Conservation (phyloP, 208 protist genomes). For the Trypanosoma brucei region DNA sequence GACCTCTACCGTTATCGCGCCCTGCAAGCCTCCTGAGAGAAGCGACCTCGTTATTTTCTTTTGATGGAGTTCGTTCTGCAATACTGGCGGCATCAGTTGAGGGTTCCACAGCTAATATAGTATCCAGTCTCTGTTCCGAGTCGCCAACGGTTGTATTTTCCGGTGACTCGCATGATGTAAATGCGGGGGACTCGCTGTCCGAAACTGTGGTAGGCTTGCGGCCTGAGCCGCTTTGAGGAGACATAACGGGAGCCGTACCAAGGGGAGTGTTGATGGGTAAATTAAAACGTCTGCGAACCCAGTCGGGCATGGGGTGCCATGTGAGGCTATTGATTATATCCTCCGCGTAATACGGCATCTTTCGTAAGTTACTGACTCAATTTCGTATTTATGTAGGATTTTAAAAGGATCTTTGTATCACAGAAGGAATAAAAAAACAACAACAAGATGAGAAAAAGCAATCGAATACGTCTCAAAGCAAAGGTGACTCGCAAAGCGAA, state of each 20-base stretch:
- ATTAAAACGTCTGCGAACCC: constrained; percentile 2
- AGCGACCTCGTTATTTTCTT: constrained; percentile 9
- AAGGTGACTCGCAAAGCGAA: no score
- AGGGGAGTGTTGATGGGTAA: neutral
- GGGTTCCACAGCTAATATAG: neutral
- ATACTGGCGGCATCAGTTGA: neutral
- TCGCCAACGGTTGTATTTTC: neutral
- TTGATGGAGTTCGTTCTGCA: neutral
- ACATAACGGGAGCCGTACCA: neutral
- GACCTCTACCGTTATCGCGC: constrained; percentile 1
- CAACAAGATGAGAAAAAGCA: no score
- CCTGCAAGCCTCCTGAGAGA: no score
- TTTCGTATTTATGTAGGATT: no score
- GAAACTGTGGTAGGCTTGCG: neutral
- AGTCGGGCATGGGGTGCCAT: constrained; percentile 2
- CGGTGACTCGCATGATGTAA: neutral
- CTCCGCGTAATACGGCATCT: no score
- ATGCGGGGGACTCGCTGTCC: neutral
- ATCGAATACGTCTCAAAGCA: no score
- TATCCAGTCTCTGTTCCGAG: neutral
- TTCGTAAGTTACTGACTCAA: no score
- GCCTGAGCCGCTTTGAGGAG: neutral
- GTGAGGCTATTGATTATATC: neutral
- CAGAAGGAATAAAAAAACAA: no score
- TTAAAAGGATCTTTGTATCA: no score